Evolutionary conservation across 495 filamentous ascomycete species (phyloP), one percentile per base, ranked within the genome.

Genomic region (Hamigera avellanea): DNA sequence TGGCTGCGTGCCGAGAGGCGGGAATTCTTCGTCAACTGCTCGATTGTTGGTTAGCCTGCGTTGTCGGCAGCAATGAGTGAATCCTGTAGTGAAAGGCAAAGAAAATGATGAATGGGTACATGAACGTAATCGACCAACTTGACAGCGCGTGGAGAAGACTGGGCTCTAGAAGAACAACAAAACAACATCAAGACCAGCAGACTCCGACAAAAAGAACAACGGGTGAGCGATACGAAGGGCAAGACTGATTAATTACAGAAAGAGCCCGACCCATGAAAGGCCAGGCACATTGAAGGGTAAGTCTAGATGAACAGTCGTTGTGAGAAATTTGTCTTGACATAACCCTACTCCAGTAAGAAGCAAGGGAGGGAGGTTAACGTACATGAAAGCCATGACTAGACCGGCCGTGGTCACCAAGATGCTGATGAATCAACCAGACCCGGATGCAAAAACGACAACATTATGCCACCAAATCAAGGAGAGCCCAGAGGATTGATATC

Each of bases 381-480:
- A 87, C 82, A 87, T 79, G 67, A 72, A n/a, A 64, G 67, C 65
- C 71, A 66, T 60, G 70, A 69, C 62, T 65, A 77, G 73, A 72
- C 74, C 72, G 74, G 75, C 70, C 40, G 46, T 35, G 43, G 74
- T 75, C 71, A 70, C 56, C 52, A 60, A 57, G 50, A 53, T 51
- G 55, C 48, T 57, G 53, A 51, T 49, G 50, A 45, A 41, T 51
- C 52, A 59, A 62, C 33, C 46, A 46, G 52, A 49, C 46, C 50
- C 53, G 47, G 46, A 54, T 63, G 53, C 51, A 54, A 57, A 46
- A 47, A 40, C 32, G 42, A 36, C 48, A 42, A 59, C 47, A 56
- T 48, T 55, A 56, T 50, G 53, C 39, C 45, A 48, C 43, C 42
- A 41, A 45, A 48, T 37, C 44, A 48, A 40, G 43, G 40, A 32